Evolutionary conservation across 768 basidiomycete genomes (phyloP).

Genomic region (Coprinellus micaceus): DNA sequence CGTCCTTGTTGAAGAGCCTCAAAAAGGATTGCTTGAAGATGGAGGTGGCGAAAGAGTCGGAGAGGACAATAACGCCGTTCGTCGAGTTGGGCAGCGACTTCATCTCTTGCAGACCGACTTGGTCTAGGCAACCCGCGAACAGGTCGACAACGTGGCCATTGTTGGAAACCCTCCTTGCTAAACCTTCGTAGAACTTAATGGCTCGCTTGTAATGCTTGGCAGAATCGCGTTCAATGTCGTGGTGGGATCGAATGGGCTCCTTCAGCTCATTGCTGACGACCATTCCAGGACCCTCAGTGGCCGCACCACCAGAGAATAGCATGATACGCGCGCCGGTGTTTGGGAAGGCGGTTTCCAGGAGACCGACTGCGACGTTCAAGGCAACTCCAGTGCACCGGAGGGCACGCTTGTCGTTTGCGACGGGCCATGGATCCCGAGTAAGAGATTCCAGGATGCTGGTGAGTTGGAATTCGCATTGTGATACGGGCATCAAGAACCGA

Average conservation of each 20-base stretch:
- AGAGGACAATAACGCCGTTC: constrained; percentile 92
- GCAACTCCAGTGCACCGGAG: constrained; percentile 95
- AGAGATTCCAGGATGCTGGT: constrained; percentile 89
- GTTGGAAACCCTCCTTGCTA: constrained; percentile 88
- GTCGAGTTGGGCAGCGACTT: constrained; percentile 93
- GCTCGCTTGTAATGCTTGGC: constrained; percentile 98
- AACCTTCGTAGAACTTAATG: constrained; percentile 94
- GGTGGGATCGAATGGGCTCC: constrained; percentile 97
- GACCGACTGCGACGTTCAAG: constrained; percentile 85
- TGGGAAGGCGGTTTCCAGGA: constrained; percentile 92
- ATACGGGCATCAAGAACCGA: constrained; percentile 87
- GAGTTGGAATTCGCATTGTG: constrained; percentile 93
- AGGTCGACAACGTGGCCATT: constrained; percentile 95
- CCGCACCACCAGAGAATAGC: constrained; percentile 93
- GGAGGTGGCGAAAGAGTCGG: constrained; percentile 94
- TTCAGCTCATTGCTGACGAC: constrained; percentile 93
- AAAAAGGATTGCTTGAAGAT: constrained; percentile 99
- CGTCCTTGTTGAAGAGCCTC: constrained; percentile 88
- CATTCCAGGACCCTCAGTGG: constrained; percentile 95
- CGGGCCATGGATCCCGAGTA: constrained; percentile 93
- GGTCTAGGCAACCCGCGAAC: constrained; percentile 96
- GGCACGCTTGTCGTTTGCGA: constrained; percentile 89
- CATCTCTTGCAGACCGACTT: constrained; percentile 98
- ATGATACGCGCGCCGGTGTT: constrained; percentile 96
- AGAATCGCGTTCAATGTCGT: constrained; percentile 95